Percentiles rank a stretch among this genome's conserved stretches.
These are phyloP conservation scores for Ganoderma lingzhi DNA, from an alignment of 1,284 basidiomycete species.

Conservation along the genomic window DNA sequence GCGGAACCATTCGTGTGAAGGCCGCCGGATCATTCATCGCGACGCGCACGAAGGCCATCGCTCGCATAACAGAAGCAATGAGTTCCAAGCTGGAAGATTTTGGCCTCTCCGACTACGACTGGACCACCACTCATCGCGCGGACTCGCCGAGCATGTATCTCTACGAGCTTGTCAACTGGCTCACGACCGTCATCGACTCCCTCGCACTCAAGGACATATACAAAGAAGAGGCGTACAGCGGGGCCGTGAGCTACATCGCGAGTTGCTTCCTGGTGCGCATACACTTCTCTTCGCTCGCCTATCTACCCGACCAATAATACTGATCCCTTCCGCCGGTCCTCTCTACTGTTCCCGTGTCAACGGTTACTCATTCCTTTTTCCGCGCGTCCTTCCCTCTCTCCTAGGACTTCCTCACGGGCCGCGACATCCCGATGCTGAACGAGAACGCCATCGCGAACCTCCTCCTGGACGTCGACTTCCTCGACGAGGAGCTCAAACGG, in stretches of 20 bases:
- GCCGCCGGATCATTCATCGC: constrained; percentile 74
- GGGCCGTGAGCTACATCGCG: constrained; percentile 87
- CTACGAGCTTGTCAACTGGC: constrained; percentile 95
- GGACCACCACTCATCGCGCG: constrained; percentile 78
- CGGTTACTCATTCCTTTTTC: constrained; percentile 4
- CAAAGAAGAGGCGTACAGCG: constrained; percentile 89
- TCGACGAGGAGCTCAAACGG: constrained; percentile 83
- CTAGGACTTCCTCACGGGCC: constrained; percentile 82
- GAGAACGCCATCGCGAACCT: constrained; percentile 90
- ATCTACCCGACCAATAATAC: not conserved
- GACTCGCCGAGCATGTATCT: constrained; percentile 90
- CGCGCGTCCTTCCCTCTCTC: constrained; percentile 1
- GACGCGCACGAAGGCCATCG: constrained; percentile 76
- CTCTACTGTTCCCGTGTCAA: constrained; percentile 8
- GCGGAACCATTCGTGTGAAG: constrained; percentile 79
- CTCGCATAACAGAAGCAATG: constrained; percentile 86
- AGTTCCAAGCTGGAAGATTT: constrained; percentile 96
- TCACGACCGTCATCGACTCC: constrained; percentile 95
- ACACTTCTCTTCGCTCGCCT: not conserved
- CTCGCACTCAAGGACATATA: constrained; percentile 86
- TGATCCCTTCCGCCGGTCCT: not conserved
- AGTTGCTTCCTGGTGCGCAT: constrained; percentile 81
- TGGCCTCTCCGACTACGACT: constrained; percentile 94
- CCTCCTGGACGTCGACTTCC: constrained; percentile 83
- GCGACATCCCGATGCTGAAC: constrained; percentile 84